A percentile compares a stretch with the other conserved stretches of the same genome.
phyloP scores from a whole-genome alignment of 148 eudicot genomes.

The Talinum fruticosum region DNA sequence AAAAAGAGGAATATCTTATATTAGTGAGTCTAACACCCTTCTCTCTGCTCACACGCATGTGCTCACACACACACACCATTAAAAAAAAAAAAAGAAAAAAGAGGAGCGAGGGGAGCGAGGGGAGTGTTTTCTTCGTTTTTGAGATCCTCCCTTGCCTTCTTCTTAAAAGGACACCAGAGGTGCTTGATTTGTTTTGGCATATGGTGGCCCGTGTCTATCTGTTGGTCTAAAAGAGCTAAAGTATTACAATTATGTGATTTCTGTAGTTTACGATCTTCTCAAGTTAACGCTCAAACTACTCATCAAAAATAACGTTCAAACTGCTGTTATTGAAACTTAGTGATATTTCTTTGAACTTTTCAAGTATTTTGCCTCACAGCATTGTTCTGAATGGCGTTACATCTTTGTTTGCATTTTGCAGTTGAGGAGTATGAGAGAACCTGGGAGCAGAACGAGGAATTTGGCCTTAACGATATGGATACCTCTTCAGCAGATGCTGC shows the following conservation, averaged over 20 bases:
- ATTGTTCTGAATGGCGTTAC: not conserved
- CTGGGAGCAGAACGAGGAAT: slow-evolving; percentile 95
- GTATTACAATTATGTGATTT: not conserved
- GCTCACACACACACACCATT: too few species aligned
- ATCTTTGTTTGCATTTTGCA: slow-evolving; percentile 18
- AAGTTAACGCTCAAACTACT: too few species aligned
- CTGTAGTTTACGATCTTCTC: not conserved
- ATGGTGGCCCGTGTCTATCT: not conserved
- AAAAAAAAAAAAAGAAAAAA: too few species aligned
- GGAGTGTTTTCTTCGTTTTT: too few species aligned
- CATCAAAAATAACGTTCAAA: not conserved
- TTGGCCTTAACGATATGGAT: slow-evolving; percentile 92
- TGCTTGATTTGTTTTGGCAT: too few species aligned
- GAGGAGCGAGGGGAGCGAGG: too few species aligned
- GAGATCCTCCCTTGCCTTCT: too few species aligned
- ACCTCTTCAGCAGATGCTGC: slow-evolving; percentile 88
- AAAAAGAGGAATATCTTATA: not conserved
- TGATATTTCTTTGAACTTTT: not conserved
- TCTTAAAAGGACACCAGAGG: too few species aligned
- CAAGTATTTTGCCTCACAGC: not conserved
- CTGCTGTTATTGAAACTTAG: not conserved
- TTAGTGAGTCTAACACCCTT: not conserved
- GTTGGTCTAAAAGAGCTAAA: not conserved
- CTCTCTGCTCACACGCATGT: not conserved
- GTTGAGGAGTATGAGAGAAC: slow-evolving; percentile 91